A percentile compares a stretch with the other conserved stretches of the same genome.
phyloP scores from a whole-genome alignment of 225 moss, liverwort and hornwort genomes.

The Climacium dendroides region DNA sequence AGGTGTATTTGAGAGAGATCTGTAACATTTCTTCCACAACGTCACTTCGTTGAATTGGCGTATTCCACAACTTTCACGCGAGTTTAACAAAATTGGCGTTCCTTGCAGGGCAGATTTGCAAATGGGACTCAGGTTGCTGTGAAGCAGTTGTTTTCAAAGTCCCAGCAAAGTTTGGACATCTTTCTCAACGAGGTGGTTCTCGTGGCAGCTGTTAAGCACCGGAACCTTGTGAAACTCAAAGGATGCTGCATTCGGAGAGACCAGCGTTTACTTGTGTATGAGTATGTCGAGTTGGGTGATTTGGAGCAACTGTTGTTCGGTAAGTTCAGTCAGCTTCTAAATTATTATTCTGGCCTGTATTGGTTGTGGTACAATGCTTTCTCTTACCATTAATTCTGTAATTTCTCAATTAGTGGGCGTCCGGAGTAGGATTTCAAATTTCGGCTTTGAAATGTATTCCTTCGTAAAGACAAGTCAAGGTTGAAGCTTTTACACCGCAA shows the following conservation, averaged over 20 bases:
- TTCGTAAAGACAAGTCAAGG: background rate
- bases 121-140: constrained; percentile 33
- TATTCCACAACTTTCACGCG: background rate
- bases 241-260: constrained; percentile 47
- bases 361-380: background rate
- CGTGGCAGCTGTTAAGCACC: constrained; percentile 50
- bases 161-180: constrained; percentile 25
- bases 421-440: background rate
- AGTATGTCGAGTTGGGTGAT: constrained; percentile 42
- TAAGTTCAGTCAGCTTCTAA: background rate
- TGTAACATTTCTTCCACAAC: background rate
- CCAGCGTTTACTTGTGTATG: constrained; percentile 46
- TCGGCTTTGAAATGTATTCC: background rate
- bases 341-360: background rate
- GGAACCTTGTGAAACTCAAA: constrained; percentile 49
- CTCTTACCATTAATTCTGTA: background rate
- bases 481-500: background rate
- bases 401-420: background rate
- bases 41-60: background rate
- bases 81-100: background rate
- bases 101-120: constrained; percentile 21
- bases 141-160: constrained; percentile 31
- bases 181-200: constrained; percentile 56
- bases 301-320: constrained; percentile 34
- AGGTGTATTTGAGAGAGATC: background rate